These are phyloP conservation scores for Trichoderma koningiopsis DNA, from an alignment of 2,329 filamentous ascomycete species.

Conservation along the genomic window DNA sequence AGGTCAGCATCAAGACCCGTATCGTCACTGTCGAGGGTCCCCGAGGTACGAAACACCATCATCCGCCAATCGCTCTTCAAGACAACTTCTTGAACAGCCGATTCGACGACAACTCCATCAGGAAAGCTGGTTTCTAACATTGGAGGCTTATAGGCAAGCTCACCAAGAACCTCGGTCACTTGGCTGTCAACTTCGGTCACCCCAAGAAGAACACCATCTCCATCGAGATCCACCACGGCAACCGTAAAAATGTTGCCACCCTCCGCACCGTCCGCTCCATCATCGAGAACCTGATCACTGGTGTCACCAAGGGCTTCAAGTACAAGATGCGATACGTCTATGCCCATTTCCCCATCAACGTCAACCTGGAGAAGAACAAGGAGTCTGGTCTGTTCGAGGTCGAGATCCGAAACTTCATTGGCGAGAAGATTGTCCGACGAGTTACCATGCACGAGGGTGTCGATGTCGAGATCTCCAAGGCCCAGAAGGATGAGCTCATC, in stretches of 20 bases:
- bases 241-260: constrained; percentile 95
- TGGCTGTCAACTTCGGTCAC: constrained; percentile 93
- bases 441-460: constrained; percentile 90
- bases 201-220: constrained; percentile 84
- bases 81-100: neutral
- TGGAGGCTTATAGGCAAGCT: constrained; percentile 71
- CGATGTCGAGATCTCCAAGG: constrained; percentile 84
- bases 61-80: constrained; percentile 9
- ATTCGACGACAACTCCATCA: neutral
- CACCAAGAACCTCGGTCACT: constrained; percentile 92
- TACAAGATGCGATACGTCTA: constrained; percentile 99
- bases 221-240: constrained; percentile 98
- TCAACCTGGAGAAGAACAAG: constrained; percentile 95
- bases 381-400: constrained; percentile 88
- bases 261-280: constrained; percentile 97
- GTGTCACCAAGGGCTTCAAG: constrained; percentile 98
- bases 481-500: constrained; percentile 97
- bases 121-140: constrained; percentile 26
- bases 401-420: constrained; percentile 99
- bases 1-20: constrained; percentile 95
- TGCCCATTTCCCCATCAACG: constrained; percentile 99
- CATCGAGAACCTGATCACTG: constrained; percentile 98
- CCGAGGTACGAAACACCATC: constrained; percentile 63
- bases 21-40: constrained; percentile 96
- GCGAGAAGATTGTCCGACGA: constrained; percentile 97